These are phyloP conservation scores for Chalaropsis ovoidea DNA, from an alignment of 2,329 filamentous ascomycete species.

Conservation along the genomic window DNA sequence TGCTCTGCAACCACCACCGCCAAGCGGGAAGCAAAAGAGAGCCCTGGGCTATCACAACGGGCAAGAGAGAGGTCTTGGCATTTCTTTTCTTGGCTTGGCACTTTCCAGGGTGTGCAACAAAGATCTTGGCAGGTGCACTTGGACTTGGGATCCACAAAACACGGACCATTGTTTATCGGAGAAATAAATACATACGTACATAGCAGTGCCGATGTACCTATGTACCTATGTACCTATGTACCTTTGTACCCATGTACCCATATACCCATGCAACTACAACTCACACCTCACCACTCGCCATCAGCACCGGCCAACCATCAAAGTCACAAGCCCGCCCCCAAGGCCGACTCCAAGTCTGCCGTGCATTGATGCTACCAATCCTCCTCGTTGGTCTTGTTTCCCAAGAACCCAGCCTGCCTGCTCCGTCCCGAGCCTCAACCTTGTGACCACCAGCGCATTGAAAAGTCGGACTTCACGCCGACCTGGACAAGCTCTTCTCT, in stretches of 20 bases:
- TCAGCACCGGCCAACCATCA: too few species aligned
- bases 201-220: background rate
- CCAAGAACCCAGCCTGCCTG: background rate
- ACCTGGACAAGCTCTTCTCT: background rate
- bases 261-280: too few species aligned
- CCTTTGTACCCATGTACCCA: too few species aligned
- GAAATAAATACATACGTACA: background rate
- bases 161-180: conserved; percentile 12
- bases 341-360: background rate
- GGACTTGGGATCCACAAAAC: background rate
- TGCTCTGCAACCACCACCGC: background rate
- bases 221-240: too few species aligned
- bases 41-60: background rate
- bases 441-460: background rate
- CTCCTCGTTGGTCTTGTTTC: background rate
- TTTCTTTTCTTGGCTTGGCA: conserved; percentile 10
- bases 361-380: background rate
- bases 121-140: background rate
- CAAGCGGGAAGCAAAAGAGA: background rate
- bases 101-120: background rate
- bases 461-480: background rate
- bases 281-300: too few species aligned
- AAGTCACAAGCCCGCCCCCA: background rate
- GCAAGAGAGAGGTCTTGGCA: background rate
- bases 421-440: background rate